Conservation (phyloP, 2,329 filamentous ascomycete genomes). For the Apiospora malaysiana region DNA sequence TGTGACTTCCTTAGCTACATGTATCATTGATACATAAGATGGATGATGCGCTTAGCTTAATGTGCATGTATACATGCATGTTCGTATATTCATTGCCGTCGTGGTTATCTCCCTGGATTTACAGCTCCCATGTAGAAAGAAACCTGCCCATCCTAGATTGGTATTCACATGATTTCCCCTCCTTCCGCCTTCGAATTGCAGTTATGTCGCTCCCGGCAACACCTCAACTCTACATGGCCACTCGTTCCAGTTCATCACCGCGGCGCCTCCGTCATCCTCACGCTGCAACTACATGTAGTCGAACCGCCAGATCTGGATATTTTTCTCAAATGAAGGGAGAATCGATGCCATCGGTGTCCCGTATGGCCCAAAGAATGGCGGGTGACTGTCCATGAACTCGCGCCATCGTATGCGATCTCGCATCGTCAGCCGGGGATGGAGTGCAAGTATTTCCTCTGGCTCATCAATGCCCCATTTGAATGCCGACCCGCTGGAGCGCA, state of each 20-base stretch:
- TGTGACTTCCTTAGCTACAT: background rate
- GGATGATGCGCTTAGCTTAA: background rate
- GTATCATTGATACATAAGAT: background rate
- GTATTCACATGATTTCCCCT: no score
- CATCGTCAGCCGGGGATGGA: constrained; percentile 18
- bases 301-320: constrained; percentile 25
- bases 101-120: no score
- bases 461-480: constrained; percentile 24
- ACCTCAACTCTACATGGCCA: background rate
- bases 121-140: no score
- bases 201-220: background rate
- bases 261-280: background rate
- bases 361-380: constrained; percentile 24
- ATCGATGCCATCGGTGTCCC: constrained; percentile 19
- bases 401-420: constrained; percentile 19
- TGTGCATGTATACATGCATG: background rate
- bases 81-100: no score
- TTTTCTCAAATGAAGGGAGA: constrained; percentile 23
- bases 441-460: constrained; percentile 1
- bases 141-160: no score
- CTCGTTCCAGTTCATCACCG: background rate
- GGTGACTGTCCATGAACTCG: constrained; percentile 24
- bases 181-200: no score
- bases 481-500: constrained; percentile 18
- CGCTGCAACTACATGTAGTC: background rate